These are phyloP conservation scores for Sporothrix brasiliensis DNA, from an alignment of 2,329 filamentous ascomycete species.

Conservation along the genomic window DNA sequence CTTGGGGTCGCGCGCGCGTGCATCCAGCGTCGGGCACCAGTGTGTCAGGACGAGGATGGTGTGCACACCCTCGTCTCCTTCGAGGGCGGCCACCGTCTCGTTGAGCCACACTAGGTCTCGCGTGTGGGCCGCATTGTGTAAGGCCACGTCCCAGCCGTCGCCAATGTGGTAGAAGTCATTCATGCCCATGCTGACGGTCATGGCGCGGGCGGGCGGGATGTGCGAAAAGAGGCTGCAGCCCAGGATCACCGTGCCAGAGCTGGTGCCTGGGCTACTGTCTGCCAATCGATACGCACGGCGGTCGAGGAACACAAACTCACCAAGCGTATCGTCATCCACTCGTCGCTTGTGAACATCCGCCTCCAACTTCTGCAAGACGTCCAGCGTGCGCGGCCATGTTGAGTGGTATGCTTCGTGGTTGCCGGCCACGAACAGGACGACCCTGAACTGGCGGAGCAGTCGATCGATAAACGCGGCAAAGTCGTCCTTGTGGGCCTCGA, in stretches of 20 bases:
- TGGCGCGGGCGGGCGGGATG: constrained; percentile 45
- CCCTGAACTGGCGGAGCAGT: constrained; percentile 53
- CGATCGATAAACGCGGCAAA: constrained; percentile 51
- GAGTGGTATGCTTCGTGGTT: constrained; percentile 60
- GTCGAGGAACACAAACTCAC: constrained; percentile 49
- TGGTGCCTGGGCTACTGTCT: too few species aligned
- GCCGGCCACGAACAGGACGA: constrained; percentile 57
- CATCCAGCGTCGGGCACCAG: constrained; percentile 47
- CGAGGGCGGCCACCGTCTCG: constrained; percentile 40
- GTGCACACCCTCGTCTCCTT: constrained; percentile 32
- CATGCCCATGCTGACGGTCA: constrained; percentile 48
- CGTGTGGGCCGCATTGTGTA: constrained; percentile 46
- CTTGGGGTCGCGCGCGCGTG: constrained; percentile 42
- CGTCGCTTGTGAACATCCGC: constrained; percentile 33
- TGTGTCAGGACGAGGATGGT: constrained; percentile 50
- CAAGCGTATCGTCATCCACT: constrained; percentile 36
- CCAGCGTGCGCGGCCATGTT: constrained; percentile 43
- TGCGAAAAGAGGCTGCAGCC: constrained; percentile 53
- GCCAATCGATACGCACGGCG: constrained; percentile 39
- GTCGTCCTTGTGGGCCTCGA: constrained; percentile 46
- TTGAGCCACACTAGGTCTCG: constrained; percentile 52
- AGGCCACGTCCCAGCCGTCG: constrained; percentile 39
- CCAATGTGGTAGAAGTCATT: constrained; percentile 57
- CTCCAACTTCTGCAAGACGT: constrained; percentile 42
- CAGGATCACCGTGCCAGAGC: constrained; percentile 40